Evolutionary conservation across 1,284 basidiomycete genomes (phyloP).

Genomic region (Mycena sp.): DNA sequence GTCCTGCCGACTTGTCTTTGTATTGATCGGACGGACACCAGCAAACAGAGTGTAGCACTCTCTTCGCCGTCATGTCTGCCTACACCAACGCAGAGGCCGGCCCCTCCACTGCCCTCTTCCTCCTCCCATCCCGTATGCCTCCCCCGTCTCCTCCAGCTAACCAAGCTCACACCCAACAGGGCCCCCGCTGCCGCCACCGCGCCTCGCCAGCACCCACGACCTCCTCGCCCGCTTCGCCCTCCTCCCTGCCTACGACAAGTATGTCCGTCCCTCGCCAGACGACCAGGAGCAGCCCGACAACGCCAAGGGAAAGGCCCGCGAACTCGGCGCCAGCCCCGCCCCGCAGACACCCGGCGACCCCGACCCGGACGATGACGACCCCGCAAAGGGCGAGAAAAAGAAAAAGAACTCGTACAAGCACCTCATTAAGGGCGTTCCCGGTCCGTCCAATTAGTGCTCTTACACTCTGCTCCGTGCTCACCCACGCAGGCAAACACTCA

Average conservation of each 20-base stretch:
- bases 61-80: constrained; percentile 9
- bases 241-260: constrained; percentile 76
- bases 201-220: constrained; percentile 77
- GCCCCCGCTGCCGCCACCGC: constrained; percentile 49
- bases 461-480: constrained; percentile 9
- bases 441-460: constrained; percentile 50
- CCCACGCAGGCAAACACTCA: constrained; percentile 74
- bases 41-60: neutral
- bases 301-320: constrained; percentile 72
- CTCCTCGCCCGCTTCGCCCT: constrained; percentile 75
- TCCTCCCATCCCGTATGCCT: constrained; percentile 15
- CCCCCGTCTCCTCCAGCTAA: neutral
- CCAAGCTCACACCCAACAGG: constrained; percentile 48
- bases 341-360: constrained; percentile 41
- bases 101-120: constrained; percentile 33
- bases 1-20: too few relatives aligned
- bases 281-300: constrained; percentile 39
- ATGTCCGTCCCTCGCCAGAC: constrained; percentile 62
- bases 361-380: constrained; percentile 65
- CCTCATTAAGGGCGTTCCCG: constrained; percentile 79
- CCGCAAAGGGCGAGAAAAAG: constrained; percentile 76
- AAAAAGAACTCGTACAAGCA: constrained; percentile 81
- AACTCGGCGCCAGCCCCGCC: constrained; percentile 35
- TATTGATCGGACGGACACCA: neutral
- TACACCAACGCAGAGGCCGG: constrained; percentile 39